Evolutionary conservation across 257 asterid genomes (phyloP).

Genomic region (Solanum bukasovii): DNA sequence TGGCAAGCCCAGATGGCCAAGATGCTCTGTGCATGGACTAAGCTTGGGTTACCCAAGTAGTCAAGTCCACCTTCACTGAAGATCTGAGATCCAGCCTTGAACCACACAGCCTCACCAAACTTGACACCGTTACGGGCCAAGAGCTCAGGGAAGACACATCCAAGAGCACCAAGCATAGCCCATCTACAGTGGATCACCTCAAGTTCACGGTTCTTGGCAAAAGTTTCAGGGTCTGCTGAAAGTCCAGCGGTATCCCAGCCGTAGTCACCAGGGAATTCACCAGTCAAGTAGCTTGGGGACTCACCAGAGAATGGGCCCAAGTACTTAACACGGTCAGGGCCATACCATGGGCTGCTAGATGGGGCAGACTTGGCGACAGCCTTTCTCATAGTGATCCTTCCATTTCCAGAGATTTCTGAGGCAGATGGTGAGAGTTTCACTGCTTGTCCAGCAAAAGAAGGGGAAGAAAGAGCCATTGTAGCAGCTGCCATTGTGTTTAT

Average conservation of each 20-base stretch:
- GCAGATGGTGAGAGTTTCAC: background rate
- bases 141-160: constrained; percentile 74
- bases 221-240: constrained; percentile 67
- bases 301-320: constrained; percentile 71
- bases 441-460: constrained; percentile 8
- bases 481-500: constrained; percentile 2
- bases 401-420: background rate
- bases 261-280: constrained; percentile 65
- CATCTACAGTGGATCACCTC: constrained; percentile 69
- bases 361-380: constrained; percentile 6
- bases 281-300: constrained; percentile 58
- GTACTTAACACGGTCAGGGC: constrained; percentile 63
- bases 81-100: constrained; percentile 68
- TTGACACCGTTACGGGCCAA: constrained; percentile 66
- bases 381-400: constrained; percentile 10
- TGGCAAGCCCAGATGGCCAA: constrained; percentile 71
- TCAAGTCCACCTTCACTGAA: constrained; percentile 66
- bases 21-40: constrained; percentile 72
- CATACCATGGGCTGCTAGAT: constrained; percentile 63
- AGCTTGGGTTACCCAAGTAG: constrained; percentile 68
- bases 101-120: constrained; percentile 75
- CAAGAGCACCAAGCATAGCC: constrained; percentile 87
- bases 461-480: constrained; percentile 17
- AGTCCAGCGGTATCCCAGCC: constrained; percentile 70
- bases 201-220: constrained; percentile 65